These are phyloP conservation scores for Rhynchosporium agropyri DNA, from an alignment of 2,329 filamentous ascomycete genomes.

Conservation along the genomic window DNA sequence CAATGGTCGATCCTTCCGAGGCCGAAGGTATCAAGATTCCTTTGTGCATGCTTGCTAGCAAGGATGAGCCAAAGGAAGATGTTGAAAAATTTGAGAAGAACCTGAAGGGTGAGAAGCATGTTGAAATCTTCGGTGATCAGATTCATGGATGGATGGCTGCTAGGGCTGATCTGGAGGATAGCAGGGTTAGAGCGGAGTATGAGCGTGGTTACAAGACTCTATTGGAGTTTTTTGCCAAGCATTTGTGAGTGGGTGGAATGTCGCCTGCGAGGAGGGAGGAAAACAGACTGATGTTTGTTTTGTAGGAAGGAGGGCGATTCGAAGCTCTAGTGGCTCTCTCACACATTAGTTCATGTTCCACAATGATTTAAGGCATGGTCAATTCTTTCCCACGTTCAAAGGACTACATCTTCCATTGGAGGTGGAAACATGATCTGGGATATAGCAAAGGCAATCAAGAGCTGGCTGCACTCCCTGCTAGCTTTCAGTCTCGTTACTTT, in stretches of 20 bases:
- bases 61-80: constrained; percentile 57
- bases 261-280: neutral
- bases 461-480: neutral
- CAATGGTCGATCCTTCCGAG: constrained; percentile 66
- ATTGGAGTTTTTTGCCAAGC: constrained; percentile 48
- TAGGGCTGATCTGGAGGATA: constrained; percentile 50
- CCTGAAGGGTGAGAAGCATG: constrained; percentile 48
- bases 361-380: no score
- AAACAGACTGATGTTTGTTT: neutral
- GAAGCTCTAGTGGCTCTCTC: constrained; percentile 11
- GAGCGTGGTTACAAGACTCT: constrained; percentile 52
- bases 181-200: constrained; percentile 51
- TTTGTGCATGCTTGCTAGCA: constrained; percentile 64
- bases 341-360: no score
- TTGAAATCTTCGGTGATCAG: constrained; percentile 54
- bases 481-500: neutral
- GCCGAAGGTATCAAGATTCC: constrained; percentile 63
- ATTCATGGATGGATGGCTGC: constrained; percentile 64
- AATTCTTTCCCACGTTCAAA: no score
- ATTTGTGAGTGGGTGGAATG: constrained; percentile 39
- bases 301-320: constrained; percentile 10
- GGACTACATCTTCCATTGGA: no score
- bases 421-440: no score
- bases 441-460: neutral
- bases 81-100: constrained; percentile 50